Evolutionary conservation across 148 eudicot species (phyloP).

Genomic region (Rhododendron griersonianum): DNA sequence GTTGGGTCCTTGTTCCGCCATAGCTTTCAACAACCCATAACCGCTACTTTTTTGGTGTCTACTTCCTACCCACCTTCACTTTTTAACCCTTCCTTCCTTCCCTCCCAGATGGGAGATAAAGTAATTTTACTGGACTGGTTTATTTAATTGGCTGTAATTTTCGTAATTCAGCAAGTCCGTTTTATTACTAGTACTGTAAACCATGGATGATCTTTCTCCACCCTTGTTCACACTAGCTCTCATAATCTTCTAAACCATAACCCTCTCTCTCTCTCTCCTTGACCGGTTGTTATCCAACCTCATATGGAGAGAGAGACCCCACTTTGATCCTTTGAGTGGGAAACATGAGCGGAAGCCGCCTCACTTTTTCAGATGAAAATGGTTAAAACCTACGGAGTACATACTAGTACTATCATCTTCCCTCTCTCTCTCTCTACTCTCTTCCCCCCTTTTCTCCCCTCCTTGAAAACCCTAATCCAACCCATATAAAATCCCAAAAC

Average conservation of each 20-base stretch:
- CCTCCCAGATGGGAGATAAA: neutral
- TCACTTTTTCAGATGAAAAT: conserved; percentile 9
- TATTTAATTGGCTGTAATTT: neutral
- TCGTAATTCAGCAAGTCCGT: neutral
- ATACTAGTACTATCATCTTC: neutral
- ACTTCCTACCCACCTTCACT: conserved; percentile 2
- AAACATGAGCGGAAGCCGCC: conserved; percentile 29
- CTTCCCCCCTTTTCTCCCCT: neutral
- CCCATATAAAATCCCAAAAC: conserved; percentile 4
- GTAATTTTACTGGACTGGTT: neutral
- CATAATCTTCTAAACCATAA: neutral
- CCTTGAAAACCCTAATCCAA: conserved; percentile 32
- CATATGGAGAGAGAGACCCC: conserved; percentile 16
- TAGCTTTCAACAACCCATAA: conserved; percentile 1
- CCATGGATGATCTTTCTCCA: neutral
- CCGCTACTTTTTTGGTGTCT: neutral
- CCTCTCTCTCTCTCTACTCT: neutral
- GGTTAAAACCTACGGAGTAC: neutral
- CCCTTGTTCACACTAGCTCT: neutral
- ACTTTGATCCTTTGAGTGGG: conserved; percentile 31
- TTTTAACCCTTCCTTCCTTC: neutral
- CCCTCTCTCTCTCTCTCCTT: neutral
- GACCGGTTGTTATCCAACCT: conserved; percentile 2
- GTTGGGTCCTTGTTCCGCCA: neutral
- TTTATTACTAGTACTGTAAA: neutral